These are phyloP conservation scores for Curvularia lunata DNA, from an alignment of 2,329 filamentous ascomycete genomes.

Conservation along the genomic window DNA sequence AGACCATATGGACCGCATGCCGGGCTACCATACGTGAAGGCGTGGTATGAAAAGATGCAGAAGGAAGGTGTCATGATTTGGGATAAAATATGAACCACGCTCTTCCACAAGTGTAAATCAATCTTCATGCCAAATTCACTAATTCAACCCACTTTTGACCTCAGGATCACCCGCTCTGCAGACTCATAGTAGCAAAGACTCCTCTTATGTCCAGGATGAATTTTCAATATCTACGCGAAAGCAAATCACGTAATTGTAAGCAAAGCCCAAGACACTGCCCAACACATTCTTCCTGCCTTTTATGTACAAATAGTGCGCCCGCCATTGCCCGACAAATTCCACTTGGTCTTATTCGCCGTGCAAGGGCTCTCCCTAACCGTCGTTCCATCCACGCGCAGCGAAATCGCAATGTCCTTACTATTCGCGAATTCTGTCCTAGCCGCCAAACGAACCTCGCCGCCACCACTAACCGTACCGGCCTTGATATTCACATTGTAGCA, in stretches of 20 bases:
- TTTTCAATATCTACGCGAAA: slow-evolving; percentile 6
- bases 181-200: too few relatives aligned
- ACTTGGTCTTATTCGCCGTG: slow-evolving; percentile 58
- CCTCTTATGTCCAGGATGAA: not conserved
- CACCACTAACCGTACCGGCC: slow-evolving; percentile 60
- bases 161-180: not conserved
- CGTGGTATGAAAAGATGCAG: slow-evolving; percentile 53
- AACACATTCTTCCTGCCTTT: not conserved
- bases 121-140: not conserved
- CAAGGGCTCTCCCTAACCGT: slow-evolving; percentile 62
- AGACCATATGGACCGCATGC: slow-evolving; percentile 56
- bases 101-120: not conserved
- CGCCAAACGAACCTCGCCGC: slow-evolving; percentile 62
- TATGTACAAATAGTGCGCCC: slow-evolving; percentile 31
- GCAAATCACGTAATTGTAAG: not conserved
- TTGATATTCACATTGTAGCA: slow-evolving; percentile 63
- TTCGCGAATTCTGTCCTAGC: slow-evolving; percentile 63
- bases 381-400: slow-evolving; percentile 57
- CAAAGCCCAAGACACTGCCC: not conserved
- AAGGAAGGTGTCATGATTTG: slow-evolving; percentile 31
- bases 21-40: slow-evolving; percentile 52
- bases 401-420: slow-evolving; percentile 59
- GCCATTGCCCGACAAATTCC: slow-evolving; percentile 57
- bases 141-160: not conserved
- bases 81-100: slow-evolving; percentile 21